Percentiles rank a stretch among this genome's conserved stretches.
Conservation (phyloP, 352 stramenopile genomes). For the Phytophthora cryptogea region DNA sequence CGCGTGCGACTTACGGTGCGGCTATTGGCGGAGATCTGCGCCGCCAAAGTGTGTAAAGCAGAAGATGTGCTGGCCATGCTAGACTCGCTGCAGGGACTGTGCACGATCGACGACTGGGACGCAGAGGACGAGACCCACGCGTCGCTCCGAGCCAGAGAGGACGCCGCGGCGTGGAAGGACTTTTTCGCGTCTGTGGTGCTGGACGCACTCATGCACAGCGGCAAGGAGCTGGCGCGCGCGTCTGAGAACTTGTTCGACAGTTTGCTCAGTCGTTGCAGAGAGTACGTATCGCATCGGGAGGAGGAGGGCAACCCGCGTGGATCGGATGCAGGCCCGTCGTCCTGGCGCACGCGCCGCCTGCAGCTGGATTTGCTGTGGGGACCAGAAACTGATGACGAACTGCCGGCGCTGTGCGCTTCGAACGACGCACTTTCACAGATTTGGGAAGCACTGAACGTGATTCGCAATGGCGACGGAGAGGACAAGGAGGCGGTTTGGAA, state of each 20-base stretch:
- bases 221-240: slow-evolving; percentile 44
- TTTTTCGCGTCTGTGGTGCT: slow-evolving; percentile 75
- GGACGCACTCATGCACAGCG: slow-evolving; percentile 67
- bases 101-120: slow-evolving; percentile 64
- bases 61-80: slow-evolving; percentile 68
- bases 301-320: slow-evolving; percentile 65
- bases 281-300: slow-evolving; percentile 71
- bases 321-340: slow-evolving; percentile 42
- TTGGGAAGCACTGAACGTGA: slow-evolving; percentile 62
- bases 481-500: slow-evolving; percentile 49
- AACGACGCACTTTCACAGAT: slow-evolving; percentile 60
- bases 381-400: slow-evolving; percentile 59
- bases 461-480: slow-evolving; percentile 34
- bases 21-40: slow-evolving; percentile 64
- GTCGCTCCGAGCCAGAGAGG: slow-evolving; percentile 46
- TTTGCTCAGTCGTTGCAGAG: slow-evolving; percentile 68
- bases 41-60: slow-evolving; percentile 58
- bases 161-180: slow-evolving; percentile 75
- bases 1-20: slow-evolving; percentile 64
- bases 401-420: slow-evolving; percentile 58
- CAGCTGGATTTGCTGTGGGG: slow-evolving; percentile 72
- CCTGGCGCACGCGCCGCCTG: slow-evolving; percentile 73
- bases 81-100: slow-evolving; percentile 64
- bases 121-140: slow-evolving; percentile 47
- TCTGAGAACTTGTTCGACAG: slow-evolving; percentile 71